phyloP scores from a whole-genome alignment of 2,329 filamentous ascomycete species.

The Neoascochyta sp. region DNA sequence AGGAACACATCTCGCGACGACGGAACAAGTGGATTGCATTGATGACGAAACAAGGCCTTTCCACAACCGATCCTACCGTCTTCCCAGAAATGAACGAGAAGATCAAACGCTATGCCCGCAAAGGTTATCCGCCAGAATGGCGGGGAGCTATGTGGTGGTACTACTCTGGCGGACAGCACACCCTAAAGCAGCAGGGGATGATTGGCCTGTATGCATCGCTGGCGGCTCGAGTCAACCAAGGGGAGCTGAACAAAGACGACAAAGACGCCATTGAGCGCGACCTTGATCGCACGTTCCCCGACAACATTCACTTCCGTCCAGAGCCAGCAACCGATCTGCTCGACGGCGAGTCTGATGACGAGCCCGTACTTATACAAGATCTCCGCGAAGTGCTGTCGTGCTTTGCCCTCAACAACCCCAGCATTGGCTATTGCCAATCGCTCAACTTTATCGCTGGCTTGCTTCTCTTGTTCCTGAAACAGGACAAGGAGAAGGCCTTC shows the following conservation, averaged over 20 bases:
- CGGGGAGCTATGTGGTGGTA: constrained; percentile 96
- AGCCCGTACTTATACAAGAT: constrained; percentile 75
- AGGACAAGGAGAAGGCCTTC: constrained; percentile 86
- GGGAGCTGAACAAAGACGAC: constrained; percentile 64
- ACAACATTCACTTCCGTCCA: constrained; percentile 87
- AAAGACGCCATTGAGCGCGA: constrained; percentile 91
- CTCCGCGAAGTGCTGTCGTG: constrained; percentile 82
- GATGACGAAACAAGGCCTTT: constrained; percentile 71
- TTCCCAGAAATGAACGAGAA: constrained; percentile 81
- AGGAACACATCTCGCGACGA: constrained; percentile 68
- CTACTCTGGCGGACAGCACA: constrained; percentile 82
- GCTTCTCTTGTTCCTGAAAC: constrained; percentile 74
- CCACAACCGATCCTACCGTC: constrained; percentile 65
- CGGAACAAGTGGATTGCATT: constrained; percentile 77
- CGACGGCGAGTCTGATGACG: constrained; percentile 42
- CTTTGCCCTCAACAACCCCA: constrained; percentile 85
- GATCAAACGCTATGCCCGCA: constrained; percentile 84
- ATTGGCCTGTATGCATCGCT: constrained; percentile 69
- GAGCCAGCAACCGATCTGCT: constrained; percentile 33
- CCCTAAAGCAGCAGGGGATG: constrained; percentile 65
- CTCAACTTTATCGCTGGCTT: constrained; percentile 92
- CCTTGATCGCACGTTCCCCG: constrained; percentile 88
- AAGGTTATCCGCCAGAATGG: constrained; percentile 91
- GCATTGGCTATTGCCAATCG: constrained; percentile 92
- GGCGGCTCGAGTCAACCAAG: constrained; percentile 62